These are phyloP conservation scores for Cercospora citrullina DNA, from an alignment of 2,329 filamentous ascomycete genomes.

Conservation along the genomic window DNA sequence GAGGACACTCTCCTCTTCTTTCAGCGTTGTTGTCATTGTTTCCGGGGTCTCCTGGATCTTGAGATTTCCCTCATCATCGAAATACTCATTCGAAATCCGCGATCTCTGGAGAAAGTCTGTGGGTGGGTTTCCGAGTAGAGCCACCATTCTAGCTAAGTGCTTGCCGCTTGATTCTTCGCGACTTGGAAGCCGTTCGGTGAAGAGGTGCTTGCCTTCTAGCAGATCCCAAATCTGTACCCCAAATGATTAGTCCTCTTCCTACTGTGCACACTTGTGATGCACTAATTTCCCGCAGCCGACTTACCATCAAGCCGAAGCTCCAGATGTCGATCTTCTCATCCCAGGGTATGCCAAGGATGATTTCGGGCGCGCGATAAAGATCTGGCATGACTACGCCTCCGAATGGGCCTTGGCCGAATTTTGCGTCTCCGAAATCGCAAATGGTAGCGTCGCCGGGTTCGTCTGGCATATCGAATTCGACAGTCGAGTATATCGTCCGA, in stretches of 20 bases:
- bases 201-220: slow-evolving; percentile 2
- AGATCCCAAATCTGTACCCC: background rate
- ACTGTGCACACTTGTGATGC: background rate
- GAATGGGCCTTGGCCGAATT: background rate
- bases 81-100: background rate
- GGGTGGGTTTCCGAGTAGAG: background rate
- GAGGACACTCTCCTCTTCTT: background rate
- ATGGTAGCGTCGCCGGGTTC: background rate
- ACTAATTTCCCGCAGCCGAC: background rate
- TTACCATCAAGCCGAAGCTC: slow-evolving; percentile 30
- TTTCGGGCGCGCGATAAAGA: slow-evolving; percentile 36
- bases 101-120: background rate
- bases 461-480: background rate
- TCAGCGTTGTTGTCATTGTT: background rate
- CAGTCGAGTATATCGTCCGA: background rate
- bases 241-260: background rate
- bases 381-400: slow-evolving; percentile 30
- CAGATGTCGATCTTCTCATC: slow-evolving; percentile 33
- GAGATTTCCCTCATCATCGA: background rate
- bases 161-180: background rate
- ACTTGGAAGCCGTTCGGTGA: background rate
- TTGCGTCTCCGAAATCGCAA: slow-evolving; percentile 5
- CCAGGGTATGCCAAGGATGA: slow-evolving; percentile 34
- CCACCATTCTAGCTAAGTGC: slow-evolving; percentile 16
- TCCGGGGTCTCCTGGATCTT: background rate